These are phyloP conservation scores for Venturia pyrina DNA, from an alignment of 2,329 filamentous ascomycete genomes.

Conservation along the genomic window DNA sequence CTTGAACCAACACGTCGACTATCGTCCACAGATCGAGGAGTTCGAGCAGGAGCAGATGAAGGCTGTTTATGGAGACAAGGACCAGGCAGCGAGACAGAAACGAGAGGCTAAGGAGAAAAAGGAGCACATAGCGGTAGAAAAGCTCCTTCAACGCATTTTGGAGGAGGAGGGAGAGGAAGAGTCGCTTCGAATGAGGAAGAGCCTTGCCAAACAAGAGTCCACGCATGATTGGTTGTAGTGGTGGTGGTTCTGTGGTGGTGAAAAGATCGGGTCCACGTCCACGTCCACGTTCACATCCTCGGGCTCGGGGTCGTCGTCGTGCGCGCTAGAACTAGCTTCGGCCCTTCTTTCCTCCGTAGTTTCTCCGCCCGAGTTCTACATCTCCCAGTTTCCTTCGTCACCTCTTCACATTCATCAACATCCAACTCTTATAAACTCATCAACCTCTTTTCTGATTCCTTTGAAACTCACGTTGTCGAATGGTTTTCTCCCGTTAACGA, in stretches of 20 bases:
- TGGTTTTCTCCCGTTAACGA: neutral
- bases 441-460: too few relatives aligned
- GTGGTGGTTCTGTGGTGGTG: too few relatives aligned
- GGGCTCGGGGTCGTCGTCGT: too few relatives aligned
- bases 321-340: neutral
- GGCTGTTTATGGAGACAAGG: neutral
- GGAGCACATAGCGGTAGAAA: too few relatives aligned
- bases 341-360: neutral
- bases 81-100: neutral
- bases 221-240: too few relatives aligned
- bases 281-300: too few relatives aligned
- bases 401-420: neutral
- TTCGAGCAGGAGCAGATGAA: neutral
- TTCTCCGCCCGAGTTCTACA: neutral
- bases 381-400: too few relatives aligned
- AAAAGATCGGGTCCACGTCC: too few relatives aligned
- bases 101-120: neutral
- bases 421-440: neutral
- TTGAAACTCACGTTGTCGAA: neutral
- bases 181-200: neutral
- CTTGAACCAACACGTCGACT: neutral
- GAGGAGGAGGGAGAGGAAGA: neutral
- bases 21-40: neutral
- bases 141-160: too few relatives aligned
- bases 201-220: too few relatives aligned